phyloP scores from a whole-genome alignment of 495 filamentous ascomycete species.

The Neurospora africana region DNA sequence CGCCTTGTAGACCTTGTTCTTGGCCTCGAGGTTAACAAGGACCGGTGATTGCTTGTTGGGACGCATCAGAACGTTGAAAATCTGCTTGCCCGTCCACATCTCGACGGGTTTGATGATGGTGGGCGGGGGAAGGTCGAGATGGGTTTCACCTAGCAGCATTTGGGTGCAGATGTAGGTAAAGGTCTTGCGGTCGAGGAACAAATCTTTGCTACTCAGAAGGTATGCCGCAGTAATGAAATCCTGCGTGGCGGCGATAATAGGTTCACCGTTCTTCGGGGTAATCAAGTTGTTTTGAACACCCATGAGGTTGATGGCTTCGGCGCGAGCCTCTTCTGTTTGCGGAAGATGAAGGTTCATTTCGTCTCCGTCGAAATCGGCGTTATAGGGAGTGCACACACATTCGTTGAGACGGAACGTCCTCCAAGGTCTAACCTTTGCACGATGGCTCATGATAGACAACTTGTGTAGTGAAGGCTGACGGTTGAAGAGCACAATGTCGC shows the following conservation, averaged over 20 bases:
- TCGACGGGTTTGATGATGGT: constrained; percentile 74
- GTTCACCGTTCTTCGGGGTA: constrained; percentile 95
- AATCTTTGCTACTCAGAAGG: constrained; percentile 82
- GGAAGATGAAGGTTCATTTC: constrained; percentile 99
- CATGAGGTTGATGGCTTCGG: constrained; percentile 94
- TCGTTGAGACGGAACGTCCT: constrained; percentile 95
- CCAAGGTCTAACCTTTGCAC: constrained; percentile 86
- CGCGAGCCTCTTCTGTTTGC: constrained; percentile 89
- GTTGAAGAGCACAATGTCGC: constrained; percentile 96
- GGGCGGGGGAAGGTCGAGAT: constrained; percentile 79
- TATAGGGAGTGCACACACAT: constrained; percentile 96
- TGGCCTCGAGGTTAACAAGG: constrained; percentile 84
- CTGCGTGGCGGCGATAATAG: constrained; percentile 95
- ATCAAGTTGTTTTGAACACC: constrained; percentile 93
- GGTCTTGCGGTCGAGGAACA: constrained; percentile 74
- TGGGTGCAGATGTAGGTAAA: constrained; percentile 86
- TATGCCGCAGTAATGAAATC: constrained; percentile 97
- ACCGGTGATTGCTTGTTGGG: constrained; percentile 74
- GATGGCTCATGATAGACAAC: constrained; percentile 91
- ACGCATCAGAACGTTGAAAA: constrained; percentile 91
- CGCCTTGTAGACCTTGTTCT: constrained; percentile 68
- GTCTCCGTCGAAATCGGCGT: constrained; percentile 98
- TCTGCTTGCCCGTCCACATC: constrained; percentile 95
- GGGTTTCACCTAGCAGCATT: constrained; percentile 76
- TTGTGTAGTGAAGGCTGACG: constrained; percentile 97